A percentile compares a stretch with the other conserved stretches of the same genome.
Evolutionary conservation across 495 filamentous ascomycete genomes (phyloP).

Genomic region (Hyaloscypha bicolor): DNA sequence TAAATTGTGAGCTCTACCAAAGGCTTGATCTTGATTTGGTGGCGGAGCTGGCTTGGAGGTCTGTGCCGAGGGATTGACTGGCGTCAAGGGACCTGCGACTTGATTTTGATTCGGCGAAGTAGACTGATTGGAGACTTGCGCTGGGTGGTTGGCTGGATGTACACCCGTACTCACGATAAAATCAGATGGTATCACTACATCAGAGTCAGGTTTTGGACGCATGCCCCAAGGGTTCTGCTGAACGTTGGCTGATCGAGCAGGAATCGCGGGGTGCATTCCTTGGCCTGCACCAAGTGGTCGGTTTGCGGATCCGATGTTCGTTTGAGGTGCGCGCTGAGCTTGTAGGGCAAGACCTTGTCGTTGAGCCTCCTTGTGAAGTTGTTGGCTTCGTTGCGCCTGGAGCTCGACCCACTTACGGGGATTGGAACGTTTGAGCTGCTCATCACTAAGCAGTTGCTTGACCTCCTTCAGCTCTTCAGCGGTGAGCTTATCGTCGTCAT

Average conservation of each 20-base stretch:
- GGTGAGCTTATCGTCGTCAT: constrained; percentile 58
- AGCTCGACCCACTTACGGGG: constrained; percentile 38
- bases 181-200: not conserved
- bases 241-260: not conserved
- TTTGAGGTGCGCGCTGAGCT: not conserved
- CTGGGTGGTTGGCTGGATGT: not conserved
- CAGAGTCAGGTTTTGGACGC: not conserved
- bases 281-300: not conserved
- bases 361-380: not conserved
- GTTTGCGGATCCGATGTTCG: not conserved
- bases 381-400: not conserved
- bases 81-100: not conserved
- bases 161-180: not conserved
- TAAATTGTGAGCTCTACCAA: not conserved
- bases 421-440: constrained; percentile 49
- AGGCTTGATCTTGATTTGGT: not conserved
- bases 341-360: not conserved
- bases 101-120: not conserved
- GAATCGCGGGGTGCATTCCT: not conserved
- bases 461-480: constrained; percentile 56
- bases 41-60: not conserved
- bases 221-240: not conserved
- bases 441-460: constrained; percentile 43
- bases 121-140: not conserved
- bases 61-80: not conserved